Percentiles rank a stretch among this genome's conserved stretches.
Conservation (phyloP, 2,329 filamentous ascomycete species). For the Paramyrothecium roridum region DNA sequence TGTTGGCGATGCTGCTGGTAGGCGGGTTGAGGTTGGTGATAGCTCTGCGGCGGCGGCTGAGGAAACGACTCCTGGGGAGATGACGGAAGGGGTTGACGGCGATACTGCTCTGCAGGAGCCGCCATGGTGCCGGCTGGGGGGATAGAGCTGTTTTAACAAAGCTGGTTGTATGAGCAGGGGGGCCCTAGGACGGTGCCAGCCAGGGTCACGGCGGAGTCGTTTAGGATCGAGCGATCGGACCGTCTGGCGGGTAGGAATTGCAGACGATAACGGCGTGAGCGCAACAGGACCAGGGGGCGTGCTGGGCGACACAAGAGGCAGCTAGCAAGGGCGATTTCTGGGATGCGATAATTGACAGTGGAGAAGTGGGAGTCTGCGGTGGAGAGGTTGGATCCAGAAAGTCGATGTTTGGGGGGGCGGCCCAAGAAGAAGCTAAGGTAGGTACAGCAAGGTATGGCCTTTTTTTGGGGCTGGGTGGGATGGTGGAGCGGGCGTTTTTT, state of each 20-base stretch:
- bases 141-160: constrained; percentile 28
- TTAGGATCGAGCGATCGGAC: constrained; percentile 3
- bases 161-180: neutral
- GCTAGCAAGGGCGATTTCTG: constrained; percentile 23
- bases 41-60: constrained; percentile 9
- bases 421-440: constrained; percentile 2
- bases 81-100: constrained; percentile 20
- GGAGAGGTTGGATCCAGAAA: constrained; percentile 20
- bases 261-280: neutral
- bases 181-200: constrained; percentile 7
- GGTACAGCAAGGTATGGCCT: constrained; percentile 10
- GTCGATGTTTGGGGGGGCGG: constrained; percentile 1
- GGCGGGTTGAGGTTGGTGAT: constrained; percentile 11
- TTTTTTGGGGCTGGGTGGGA: constrained; percentile 11
- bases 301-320: constrained; percentile 4
- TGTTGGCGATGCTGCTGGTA: constrained; percentile 19
- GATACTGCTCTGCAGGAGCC: constrained; percentile 26
- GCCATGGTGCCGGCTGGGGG: constrained; percentile 32
- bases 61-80: constrained; percentile 9
- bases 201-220: constrained; percentile 19
- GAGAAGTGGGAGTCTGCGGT: constrained; percentile 16
- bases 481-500: too few relatives aligned
- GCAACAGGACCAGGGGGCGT: neutral
- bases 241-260: neutral
- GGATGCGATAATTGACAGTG: constrained; percentile 24